A percentile compares a stretch with the other conserved stretches of the same genome.
Evolutionary conservation across 345 rosid genomes (phyloP).

Genomic region (Tarenaya hassleriana): DNA sequence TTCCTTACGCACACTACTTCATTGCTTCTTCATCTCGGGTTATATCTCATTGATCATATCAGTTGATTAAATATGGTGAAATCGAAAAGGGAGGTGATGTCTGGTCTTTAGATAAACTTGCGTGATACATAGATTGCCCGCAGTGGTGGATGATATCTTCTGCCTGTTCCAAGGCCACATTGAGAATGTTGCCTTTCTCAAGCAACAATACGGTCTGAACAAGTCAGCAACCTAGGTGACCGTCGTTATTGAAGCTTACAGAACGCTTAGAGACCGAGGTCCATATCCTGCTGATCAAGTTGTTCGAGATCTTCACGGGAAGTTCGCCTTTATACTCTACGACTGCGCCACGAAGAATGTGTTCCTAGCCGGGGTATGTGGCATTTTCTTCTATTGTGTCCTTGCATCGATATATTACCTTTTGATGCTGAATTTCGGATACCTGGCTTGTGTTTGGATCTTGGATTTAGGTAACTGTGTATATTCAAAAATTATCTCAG

Average conservation of each 20-base stretch:
- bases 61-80: too few relatives aligned
- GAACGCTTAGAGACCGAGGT: constrained; percentile 92
- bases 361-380: constrained; percentile 73
- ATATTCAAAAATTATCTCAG: too few relatives aligned
- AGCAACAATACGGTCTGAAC: constrained; percentile 89
- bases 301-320: constrained; percentile 73
- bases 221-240: constrained; percentile 87
- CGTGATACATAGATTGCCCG: constrained; percentile 51
- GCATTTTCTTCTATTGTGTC: too few relatives aligned
- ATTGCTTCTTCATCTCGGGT: too few relatives aligned
- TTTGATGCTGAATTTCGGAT: too few relatives aligned
- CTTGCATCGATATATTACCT: too few relatives aligned
- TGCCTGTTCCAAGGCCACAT: constrained; percentile 93
- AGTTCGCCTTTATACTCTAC: constrained; percentile 64
- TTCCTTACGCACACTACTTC: too few relatives aligned
- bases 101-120: too few relatives aligned
- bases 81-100: too few relatives aligned
- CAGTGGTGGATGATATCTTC: constrained; percentile 88
- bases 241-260: constrained; percentile 83
- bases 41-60: too few relatives aligned
- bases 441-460: too few relatives aligned
- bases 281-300: constrained; percentile 96
- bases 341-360: constrained; percentile 55
- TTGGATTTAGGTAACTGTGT: too few relatives aligned
- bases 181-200: constrained; percentile 70